Percentiles rank a stretch among this genome's conserved stretches.
These are phyloP conservation scores for Nakaseomyces sp. DNA, from an alignment of 1,139 yeast species.

Conservation along the genomic window DNA sequence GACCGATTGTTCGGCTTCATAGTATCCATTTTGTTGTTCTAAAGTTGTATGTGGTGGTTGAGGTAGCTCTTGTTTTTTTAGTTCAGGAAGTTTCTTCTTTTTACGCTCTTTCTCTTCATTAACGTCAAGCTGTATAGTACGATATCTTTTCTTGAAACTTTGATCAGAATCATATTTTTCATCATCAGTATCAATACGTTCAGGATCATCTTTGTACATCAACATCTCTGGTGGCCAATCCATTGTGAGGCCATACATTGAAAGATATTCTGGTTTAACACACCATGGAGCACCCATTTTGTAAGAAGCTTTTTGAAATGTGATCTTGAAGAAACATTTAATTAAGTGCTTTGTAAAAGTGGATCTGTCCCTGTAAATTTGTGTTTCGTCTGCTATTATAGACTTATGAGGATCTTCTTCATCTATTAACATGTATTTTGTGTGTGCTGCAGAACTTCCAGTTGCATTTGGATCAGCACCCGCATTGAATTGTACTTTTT, in stretches of 20 bases:
- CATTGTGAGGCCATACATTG: slow-evolving; percentile 33
- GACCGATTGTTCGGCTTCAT: slow-evolving; percentile 5
- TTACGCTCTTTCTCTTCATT: slow-evolving; percentile 12
- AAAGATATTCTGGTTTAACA: slow-evolving; percentile 60
- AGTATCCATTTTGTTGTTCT: slow-evolving; percentile 3
- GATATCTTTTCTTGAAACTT: slow-evolving; percentile 10
- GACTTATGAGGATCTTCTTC: slow-evolving; percentile 45
- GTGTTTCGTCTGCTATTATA: slow-evolving; percentile 62
- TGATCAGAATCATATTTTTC: slow-evolving; percentile 9
- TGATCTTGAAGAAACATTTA: slow-evolving; percentile 78
- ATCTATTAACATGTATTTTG: slow-evolving; percentile 58
- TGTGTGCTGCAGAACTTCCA: slow-evolving; percentile 48
- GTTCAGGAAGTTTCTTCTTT: slow-evolving; percentile 7
- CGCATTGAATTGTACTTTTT: slow-evolving; percentile 47
- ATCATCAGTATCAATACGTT: slow-evolving; percentile 9
- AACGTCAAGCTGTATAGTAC: slow-evolving; percentile 7
- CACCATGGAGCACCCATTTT: slow-evolving; percentile 97
- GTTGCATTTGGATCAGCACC: slow-evolving; percentile 30
- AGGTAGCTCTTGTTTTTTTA: slow-evolving; percentile 12
- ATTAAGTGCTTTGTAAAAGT: slow-evolving; percentile 84
- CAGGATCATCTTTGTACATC: slow-evolving; percentile 25
- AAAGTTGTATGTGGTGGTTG: slow-evolving; percentile 5
- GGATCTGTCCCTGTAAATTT: slow-evolving; percentile 73
- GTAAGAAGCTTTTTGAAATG: slow-evolving; percentile 64
- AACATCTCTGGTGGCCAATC: slow-evolving; percentile 30